Percentiles rank a stretch among this genome's conserved stretches.
Conservation (phyloP, 2,329 filamentous ascomycete genomes). For the Verticillium tricorpus region DNA sequence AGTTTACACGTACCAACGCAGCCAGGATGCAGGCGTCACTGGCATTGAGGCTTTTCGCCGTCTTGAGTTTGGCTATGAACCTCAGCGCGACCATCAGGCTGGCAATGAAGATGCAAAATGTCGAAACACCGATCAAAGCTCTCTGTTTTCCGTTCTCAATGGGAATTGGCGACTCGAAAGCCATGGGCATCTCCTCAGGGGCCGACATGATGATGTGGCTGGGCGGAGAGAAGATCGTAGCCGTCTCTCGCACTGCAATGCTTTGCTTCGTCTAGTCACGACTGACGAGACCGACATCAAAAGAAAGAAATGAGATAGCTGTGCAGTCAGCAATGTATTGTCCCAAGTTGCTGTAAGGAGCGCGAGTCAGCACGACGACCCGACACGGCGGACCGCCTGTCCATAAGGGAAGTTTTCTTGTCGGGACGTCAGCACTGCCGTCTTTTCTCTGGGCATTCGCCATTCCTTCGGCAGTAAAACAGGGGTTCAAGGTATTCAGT, state of each 20-base stretch:
- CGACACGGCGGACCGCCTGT: too few relatives aligned
- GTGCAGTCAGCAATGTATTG: too few relatives aligned
- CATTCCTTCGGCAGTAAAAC: too few relatives aligned
- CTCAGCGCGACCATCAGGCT: conserved; percentile 3
- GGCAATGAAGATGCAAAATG: conserved; percentile 5
- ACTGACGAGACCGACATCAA: too few relatives aligned
- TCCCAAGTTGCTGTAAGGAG: too few relatives aligned
- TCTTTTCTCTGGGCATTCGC: too few relatives aligned
- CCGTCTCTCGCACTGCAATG: neutral
- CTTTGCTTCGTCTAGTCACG: too few relatives aligned
- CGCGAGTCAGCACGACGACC: too few relatives aligned
- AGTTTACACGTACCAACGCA: conserved; percentile 1
- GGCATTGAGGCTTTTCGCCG: neutral
- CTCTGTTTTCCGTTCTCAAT: conserved; percentile 6
- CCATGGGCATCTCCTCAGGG: neutral
- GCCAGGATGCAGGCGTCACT: conserved; percentile 7
- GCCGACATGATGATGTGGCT: neutral
- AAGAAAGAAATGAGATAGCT: too few relatives aligned
- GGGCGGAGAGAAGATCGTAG: neutral
- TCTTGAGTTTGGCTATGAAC: conserved; percentile 1
- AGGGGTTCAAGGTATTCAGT: neutral
- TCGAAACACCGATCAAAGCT: conserved; percentile 3
- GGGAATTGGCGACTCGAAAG: conserved; percentile 6
- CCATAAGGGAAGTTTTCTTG: too few relatives aligned
- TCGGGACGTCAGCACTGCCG: too few relatives aligned